Evolutionary conservation across 2,329 filamentous ascomycete species (phyloP).

Genomic region (Diaporthe citriasiana): DNA sequence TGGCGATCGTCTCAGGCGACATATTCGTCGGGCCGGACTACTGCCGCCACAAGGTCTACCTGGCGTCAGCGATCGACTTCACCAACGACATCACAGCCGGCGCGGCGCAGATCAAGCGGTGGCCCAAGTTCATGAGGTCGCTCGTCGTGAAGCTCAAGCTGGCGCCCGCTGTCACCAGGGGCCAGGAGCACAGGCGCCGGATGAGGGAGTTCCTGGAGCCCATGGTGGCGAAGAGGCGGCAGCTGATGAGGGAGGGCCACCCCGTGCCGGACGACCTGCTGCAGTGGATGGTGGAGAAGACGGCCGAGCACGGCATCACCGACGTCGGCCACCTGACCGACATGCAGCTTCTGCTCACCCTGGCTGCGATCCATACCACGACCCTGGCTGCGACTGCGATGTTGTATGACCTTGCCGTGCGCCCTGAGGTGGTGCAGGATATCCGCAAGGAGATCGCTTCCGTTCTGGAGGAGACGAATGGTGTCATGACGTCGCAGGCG

Average conservation of each 20-base stretch:
- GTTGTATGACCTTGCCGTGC: conserved; percentile 63
- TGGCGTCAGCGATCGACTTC: conserved; percentile 57
- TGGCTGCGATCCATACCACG: conserved; percentile 63
- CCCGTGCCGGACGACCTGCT: conserved; percentile 56
- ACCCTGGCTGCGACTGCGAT: conserved; percentile 57
- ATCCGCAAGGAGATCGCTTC: conserved; percentile 62
- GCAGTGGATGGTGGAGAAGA: conserved; percentile 54
- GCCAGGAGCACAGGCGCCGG: conserved; percentile 31
- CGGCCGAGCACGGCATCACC: conserved; percentile 18
- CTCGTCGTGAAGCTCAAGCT: conserved; percentile 28
- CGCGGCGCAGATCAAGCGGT: conserved; percentile 48
- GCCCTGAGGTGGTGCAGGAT: conserved; percentile 63
- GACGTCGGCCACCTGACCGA: conserved; percentile 52
- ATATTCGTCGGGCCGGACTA: conserved; percentile 59
- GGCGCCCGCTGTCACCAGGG: conserved; percentile 9
- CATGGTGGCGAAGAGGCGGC: conserved; percentile 45
- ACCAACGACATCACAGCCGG: conserved; percentile 48
- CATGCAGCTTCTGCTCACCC: conserved; percentile 55
- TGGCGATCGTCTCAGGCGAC: conserved; percentile 56
- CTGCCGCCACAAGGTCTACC: conserved; percentile 56
- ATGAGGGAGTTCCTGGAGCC: conserved; percentile 41
- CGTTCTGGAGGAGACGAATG: conserved; percentile 49
- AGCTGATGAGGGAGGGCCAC: conserved; percentile 14
- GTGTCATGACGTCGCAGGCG: conserved; percentile 42
- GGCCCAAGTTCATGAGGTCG: conserved; percentile 37